Percentiles rank a stretch among this genome's conserved stretches.
These are phyloP conservation scores for Debaryomycetaceae sp. DNA, from an alignment of 1,139 yeast genomes.

Conservation along the genomic window DNA sequence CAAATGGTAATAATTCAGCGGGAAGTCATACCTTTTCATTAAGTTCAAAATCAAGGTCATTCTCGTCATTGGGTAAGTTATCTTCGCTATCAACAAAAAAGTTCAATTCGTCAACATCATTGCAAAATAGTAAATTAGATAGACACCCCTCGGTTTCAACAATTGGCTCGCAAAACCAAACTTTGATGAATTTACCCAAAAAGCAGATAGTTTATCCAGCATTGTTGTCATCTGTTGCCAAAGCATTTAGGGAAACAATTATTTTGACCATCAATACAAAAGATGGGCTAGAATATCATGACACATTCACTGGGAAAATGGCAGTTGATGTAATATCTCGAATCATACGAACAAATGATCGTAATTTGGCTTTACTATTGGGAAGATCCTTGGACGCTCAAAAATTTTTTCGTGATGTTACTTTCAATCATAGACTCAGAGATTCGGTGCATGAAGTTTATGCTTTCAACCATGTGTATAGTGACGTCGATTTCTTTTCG, in stretches of 20 bases:
- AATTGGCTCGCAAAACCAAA: slow-evolving; percentile 32
- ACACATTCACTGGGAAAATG: slow-evolving; percentile 90
- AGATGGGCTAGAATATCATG: slow-evolving; percentile 92
- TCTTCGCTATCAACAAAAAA: slow-evolving; percentile 43
- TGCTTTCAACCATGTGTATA: slow-evolving; percentile 66
- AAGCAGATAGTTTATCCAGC: slow-evolving; percentile 86
- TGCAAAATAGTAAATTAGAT: slow-evolving; percentile 25
- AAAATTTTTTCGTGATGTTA: slow-evolving; percentile 90
- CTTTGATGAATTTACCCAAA: slow-evolving; percentile 39
- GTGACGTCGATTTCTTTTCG: slow-evolving; percentile 37
- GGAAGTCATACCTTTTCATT: slow-evolving; percentile 37
- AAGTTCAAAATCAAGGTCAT: slow-evolving; percentile 42
- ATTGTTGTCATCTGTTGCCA: slow-evolving; percentile 78
- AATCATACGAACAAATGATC: slow-evolving; percentile 83
- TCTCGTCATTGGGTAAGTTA: slow-evolving; percentile 41
- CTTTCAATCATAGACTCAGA: slow-evolving; percentile 87
- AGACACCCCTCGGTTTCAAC: slow-evolving; percentile 30
- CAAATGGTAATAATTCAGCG: slow-evolving; percentile 20
- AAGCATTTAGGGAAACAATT: slow-evolving; percentile 67
- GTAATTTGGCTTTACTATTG: slow-evolving; percentile 80
- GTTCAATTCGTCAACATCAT: slow-evolving; percentile 35
- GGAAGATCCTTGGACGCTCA: slow-evolving; percentile 96
- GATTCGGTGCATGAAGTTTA: slow-evolving; percentile 87
- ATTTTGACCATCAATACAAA: slow-evolving; percentile 77
- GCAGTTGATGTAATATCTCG: slow-evolving; percentile 88